Conservation (phyloP, 805 yeast species). For the Yarrowia yakushimensis region DNA sequence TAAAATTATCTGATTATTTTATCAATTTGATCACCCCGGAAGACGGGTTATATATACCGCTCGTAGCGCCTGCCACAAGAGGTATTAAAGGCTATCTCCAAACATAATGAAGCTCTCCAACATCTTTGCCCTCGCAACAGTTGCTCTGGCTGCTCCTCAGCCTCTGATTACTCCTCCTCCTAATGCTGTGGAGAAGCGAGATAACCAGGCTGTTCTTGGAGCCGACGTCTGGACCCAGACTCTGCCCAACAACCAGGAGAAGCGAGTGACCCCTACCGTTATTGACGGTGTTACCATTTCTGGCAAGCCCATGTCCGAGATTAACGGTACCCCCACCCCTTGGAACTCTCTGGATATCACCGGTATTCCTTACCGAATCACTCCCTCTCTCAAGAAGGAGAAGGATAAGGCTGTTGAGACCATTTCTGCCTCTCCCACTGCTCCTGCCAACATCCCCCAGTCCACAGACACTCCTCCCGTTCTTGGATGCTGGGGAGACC, state of each 20-base stretch:
- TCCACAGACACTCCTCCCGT: constrained; percentile 46
- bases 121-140: constrained; percentile 8
- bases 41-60: not conserved
- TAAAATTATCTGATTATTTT: constrained; percentile 21
- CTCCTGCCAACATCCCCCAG: constrained; percentile 40
- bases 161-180: constrained; percentile 19
- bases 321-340: constrained; percentile 39
- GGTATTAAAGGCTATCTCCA: not conserved
- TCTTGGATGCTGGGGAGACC: constrained; percentile 44
- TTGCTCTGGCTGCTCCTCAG: constrained; percentile 21
- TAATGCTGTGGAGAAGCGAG: constrained; percentile 1
- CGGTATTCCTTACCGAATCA: constrained; percentile 45
- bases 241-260: constrained; percentile 26
- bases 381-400: constrained; percentile 41
- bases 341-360: constrained; percentile 47
- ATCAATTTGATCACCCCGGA: constrained; percentile 21
- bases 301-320: constrained; percentile 40
- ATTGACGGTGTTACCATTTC: constrained; percentile 55
- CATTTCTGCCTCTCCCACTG: constrained; percentile 44
- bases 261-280: constrained; percentile 59
- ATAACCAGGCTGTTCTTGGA: constrained; percentile 21
- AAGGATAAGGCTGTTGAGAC: constrained; percentile 34
- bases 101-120: not conserved
- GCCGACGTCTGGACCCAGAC: constrained; percentile 30
- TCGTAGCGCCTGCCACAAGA: not conserved